Base-by-base conservation (phyloP, 2,329 filamentous ascomycete species). In the Alternaria infectoria region DNA sequence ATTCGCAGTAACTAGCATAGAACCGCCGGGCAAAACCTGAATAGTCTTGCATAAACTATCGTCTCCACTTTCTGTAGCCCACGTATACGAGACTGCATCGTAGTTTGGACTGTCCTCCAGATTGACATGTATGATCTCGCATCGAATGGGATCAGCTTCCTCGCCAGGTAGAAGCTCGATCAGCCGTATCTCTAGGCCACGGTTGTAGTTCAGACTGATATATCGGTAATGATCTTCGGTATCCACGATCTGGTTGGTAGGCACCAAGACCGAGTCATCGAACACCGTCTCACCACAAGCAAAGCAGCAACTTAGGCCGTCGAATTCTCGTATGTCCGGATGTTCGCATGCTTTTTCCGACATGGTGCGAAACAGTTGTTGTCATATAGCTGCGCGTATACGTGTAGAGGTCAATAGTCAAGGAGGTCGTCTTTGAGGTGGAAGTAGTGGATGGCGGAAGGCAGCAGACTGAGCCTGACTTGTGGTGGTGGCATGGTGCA, bases 31-130 rank as follows among this genome's bases (percentile, higher is more conserved):
- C n/a, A n/a, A n/a, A n/a, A n/a, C n/a, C n/a, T n/a, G n/a, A n/a
- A n/a, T n/a, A n/a, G n/a, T n/a, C n/a, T n/a, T n/a, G n/a, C n/a
- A n/a, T 21, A 21, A 4, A 19, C 30, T 25, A 1, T n/a, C 40
- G 10, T 66, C 64, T 6, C 64, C 57, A 15, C n/a, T 2, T 5
- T 61, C 45, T 1, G 52, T 59, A 0, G 62, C 68, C 62, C 68
- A 71, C 1, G 62, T 65, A 49, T 69, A 71, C 0, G 67, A 66
- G 5, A 68, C 51, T 17, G 67, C 67, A 25, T 69, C 62, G 25
- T 68, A 71, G 6, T 43, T 17, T 19, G 60, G 67, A 1, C 56
- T 3, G 9, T 68, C 55, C 0, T 52, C 36, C 19, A 70, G 52
- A 43, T 66, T 61, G 15, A 55, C 56, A 15, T 57, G 60, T 7